These are phyloP conservation scores for Tephrocybe sp. DNA, from an alignment of 768 basidiomycete species.

Conservation along the genomic window DNA sequence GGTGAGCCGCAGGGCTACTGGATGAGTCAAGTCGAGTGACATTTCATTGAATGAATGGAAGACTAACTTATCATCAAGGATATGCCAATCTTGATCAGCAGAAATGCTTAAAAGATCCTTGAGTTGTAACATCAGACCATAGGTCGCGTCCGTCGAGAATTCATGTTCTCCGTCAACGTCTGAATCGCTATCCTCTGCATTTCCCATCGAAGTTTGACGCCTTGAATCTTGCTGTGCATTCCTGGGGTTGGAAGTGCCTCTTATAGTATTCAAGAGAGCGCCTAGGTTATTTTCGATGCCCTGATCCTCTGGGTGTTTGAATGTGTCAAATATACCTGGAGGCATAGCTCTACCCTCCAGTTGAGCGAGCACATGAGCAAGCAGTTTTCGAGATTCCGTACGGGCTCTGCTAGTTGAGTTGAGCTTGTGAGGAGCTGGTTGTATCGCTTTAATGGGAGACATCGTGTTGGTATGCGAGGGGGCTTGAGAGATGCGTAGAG, in stretches of 20 bases:
- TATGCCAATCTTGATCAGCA: constrained; percentile 54
- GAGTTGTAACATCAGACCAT: constrained; percentile 60
- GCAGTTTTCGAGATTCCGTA: constrained; percentile 66
- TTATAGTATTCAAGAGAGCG: constrained; percentile 41
- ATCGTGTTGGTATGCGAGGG: constrained; percentile 20
- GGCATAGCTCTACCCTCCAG: constrained; percentile 57
- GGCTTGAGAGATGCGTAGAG: constrained; percentile 24
- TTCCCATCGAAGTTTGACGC: constrained; percentile 11
- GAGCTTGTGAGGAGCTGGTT: constrained; percentile 12
- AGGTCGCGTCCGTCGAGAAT: constrained; percentile 66
- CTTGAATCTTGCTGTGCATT: constrained; percentile 22
- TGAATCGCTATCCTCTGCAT: constrained; percentile 36
- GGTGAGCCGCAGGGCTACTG: constrained; percentile 11
- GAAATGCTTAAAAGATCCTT: constrained; percentile 59
- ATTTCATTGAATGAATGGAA: background rate
- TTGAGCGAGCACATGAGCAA: constrained; percentile 61
- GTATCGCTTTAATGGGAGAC: constrained; percentile 18
- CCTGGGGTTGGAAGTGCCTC: constrained; percentile 38
- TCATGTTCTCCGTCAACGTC: constrained; percentile 42
- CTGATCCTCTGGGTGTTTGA: constrained; percentile 25
- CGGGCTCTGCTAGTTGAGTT: constrained; percentile 37
- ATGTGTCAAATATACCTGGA: constrained; percentile 45
- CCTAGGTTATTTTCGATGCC: constrained; percentile 32
- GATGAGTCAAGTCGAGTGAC: background rate
- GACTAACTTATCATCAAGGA: constrained; percentile 54